Conservation (phyloP, 2,329 filamentous ascomycete species). For the Hymenoscyphus occultus region DNA sequence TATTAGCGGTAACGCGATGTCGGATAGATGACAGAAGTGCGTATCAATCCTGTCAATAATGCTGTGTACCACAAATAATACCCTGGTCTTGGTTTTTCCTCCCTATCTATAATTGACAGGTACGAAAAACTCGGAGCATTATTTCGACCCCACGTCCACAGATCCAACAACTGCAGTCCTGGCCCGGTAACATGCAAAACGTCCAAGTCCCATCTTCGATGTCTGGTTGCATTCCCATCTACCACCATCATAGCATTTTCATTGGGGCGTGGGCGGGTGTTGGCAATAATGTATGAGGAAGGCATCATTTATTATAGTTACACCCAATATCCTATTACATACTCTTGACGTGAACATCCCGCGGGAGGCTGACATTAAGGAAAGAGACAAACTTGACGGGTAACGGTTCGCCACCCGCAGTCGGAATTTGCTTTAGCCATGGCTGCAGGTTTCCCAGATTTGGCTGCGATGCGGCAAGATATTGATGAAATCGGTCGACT, state of each 20-base stretch:
- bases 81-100: background rate
- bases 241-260: background rate
- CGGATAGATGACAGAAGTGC: background rate
- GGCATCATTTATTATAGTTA: background rate
- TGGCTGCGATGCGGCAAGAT: background rate
- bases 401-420: background rate
- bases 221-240: background rate
- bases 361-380: background rate
- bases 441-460: constrained; percentile 3
- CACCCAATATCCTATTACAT: constrained; percentile 1
- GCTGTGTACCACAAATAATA: background rate
- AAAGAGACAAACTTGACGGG: background rate
- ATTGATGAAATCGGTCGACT: background rate
- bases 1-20: constrained; percentile 4
- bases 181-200: background rate
- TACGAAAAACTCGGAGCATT: background rate
- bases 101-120: background rate
- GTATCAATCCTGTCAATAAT: background rate
- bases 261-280: background rate
- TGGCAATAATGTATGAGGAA: background rate
- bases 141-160: background rate
- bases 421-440: background rate
- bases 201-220: background rate
- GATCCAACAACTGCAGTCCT: background rate
- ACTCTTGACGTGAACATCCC: background rate